Base-by-base conservation (phyloP, 371 early-diverging fungal genomes). In the Capniomyces stellatus region DNA sequence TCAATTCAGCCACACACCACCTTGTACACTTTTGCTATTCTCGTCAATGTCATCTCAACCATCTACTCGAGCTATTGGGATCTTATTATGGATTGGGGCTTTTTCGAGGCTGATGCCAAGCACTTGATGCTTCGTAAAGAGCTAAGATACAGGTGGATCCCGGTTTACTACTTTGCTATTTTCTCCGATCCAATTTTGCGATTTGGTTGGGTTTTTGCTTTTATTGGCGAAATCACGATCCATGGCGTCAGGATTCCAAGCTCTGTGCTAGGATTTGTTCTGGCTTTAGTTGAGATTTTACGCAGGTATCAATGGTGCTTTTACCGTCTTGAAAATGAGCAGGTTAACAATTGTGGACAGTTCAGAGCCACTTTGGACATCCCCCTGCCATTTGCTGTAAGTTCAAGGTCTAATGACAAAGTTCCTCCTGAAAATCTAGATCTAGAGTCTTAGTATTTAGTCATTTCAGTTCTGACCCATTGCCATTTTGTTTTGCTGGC, bases 241-340 rank as follows among this genome's bases (percentile, higher is more conserved):
- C n/a, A n/a, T n/a, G n/a, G n/a, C n/a, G n/a, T n/a, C n/a, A n/a
- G n/a, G n/a, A n/a, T n/a, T n/a, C 71, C 10, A 56, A 64, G 0
- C 75, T 75, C 42, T 25, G 59, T 0, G 46, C 69, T 61, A 22
- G 42, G 62, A 52, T 67, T 54, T 48, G 51, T 63, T 25, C 58
- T 70, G 22, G 75, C 74, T 1, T 50, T 70, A 18, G 29, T 67
- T 2, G 78, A 78, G 56, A 58, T 69, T 1, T 75, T 80, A 54
- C 72, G 92, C 22, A 81, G 92, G 29, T 77, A 81, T 55, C 74
- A 76, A 53, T 92, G 92, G 92, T 82, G 82, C 63, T 75, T 92
- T 53, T 81, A 85, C 60, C 83, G 92, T 15, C 71, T 92, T 46
- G 91, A 92, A 58, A 87, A 90, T 60, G 91, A 91, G 73, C 92